Evolutionary conservation across 768 basidiomycete species (phyloP), one percentile per base, ranked within the genome.

Genomic region (Russula earlei): DNA sequence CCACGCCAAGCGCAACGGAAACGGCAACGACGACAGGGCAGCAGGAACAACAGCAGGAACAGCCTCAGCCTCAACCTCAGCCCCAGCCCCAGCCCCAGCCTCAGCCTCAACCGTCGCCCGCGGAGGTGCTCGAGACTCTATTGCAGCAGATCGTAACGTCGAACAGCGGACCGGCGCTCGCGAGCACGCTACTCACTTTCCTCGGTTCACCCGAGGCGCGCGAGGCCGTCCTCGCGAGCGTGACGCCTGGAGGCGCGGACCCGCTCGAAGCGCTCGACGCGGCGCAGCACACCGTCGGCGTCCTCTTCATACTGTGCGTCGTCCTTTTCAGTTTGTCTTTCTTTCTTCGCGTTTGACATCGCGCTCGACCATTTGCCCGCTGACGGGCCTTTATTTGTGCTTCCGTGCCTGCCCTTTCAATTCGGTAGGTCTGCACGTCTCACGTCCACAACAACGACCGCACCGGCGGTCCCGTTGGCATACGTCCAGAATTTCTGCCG

Each of bases 401-500:
- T n/a, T n/a, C n/a, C n/a, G n/a, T 12, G 11, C 34, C 34, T 17
- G n/a, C n/a, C n/a, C n/a, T n/a, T n/a, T n/a, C n/a, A n/a, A n/a
- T n/a, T n/a, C n/a, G n/a, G n/a, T n/a, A 59, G 58, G 19, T 55
- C 58, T 17, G 54, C 58, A 2, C 58, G 58, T 43, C 54, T 59
- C 43, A 40, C 33, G 15, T 47, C 49, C 17, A 10, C 53, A 27
- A 36, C 42, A 17, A 20, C 36, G n/a, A 27, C 25, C 9, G 41
- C 54, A 9, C 41, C 42, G 9, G 40, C 54, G 1, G 54, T 59
- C 10, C 38, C 54, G 7, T 49, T 56, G 9, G 48, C 33, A 31
- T 58, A 58, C 27, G 49, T 90, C 24, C 63, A 71, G 41, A 66
- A 74, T 11, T 92, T 91, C 66, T 88, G 86, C 63, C 68, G 67